A percentile compares a stretch with the other conserved stretches of the same genome.
Conservation (phyloP, 352 stramenopile genomes). For the Phytophthora crassamura region DNA sequence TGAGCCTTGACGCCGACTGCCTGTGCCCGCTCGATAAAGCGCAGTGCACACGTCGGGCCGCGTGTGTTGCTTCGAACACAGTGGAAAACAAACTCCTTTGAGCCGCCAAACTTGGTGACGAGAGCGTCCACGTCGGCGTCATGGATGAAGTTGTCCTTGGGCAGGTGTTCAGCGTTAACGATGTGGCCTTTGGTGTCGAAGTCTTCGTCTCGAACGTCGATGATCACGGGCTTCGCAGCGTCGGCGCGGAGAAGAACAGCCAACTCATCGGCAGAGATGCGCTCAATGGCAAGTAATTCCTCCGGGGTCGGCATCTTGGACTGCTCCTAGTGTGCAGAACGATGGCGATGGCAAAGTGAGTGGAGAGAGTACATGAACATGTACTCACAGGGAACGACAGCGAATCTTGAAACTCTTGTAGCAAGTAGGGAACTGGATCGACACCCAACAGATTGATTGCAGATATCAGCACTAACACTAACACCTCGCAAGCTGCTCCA, state of each 20-base stretch:
- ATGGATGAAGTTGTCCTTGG: slow-evolving; percentile 39
- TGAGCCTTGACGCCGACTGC: slow-evolving; percentile 27
- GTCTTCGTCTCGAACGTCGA: slow-evolving; percentile 44
- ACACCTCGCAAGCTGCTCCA: too few relatives aligned
- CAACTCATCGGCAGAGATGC: slow-evolving; percentile 36
- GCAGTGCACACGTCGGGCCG: slow-evolving; percentile 45
- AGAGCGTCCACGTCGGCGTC: slow-evolving; percentile 46
- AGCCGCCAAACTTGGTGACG: slow-evolving; percentile 32
- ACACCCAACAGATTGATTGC: too few relatives aligned
- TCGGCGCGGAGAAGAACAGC: slow-evolving; percentile 23
- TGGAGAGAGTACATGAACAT: not conserved
- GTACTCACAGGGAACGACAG: not conserved
- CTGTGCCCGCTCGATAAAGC: slow-evolving; percentile 36
- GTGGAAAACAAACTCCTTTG: slow-evolving; percentile 49
- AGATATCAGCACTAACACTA: too few relatives aligned
- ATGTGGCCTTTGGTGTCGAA: slow-evolving; percentile 43
- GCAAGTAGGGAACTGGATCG: too few relatives aligned
- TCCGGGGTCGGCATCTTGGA: slow-evolving; percentile 27
- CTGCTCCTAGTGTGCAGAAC: not conserved
- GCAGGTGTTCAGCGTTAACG: slow-evolving; percentile 38
- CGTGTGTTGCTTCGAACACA: slow-evolving; percentile 46
- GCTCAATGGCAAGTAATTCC: slow-evolving; percentile 32
- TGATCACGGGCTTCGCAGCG: slow-evolving; percentile 12
- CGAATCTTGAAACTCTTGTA: too few relatives aligned
- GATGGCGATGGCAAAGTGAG: slow-evolving; percentile 9